Evolutionary conservation across 1,284 basidiomycete species (phyloP).

Genomic region (Rhodotorula sp.): DNA sequence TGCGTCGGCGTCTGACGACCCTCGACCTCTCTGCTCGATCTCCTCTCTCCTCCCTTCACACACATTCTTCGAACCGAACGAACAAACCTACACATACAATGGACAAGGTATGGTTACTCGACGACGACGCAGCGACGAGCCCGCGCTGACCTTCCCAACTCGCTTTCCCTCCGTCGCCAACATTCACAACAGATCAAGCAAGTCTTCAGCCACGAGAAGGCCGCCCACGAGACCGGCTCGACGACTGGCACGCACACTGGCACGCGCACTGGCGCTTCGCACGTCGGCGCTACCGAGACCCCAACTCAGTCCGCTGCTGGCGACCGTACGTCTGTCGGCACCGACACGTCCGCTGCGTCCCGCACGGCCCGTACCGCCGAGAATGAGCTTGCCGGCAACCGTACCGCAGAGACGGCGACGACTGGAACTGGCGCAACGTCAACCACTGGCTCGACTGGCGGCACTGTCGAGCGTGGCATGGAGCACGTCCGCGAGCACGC

Average conservation of each 20-base stretch:
- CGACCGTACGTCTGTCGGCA: conserved; percentile 4
- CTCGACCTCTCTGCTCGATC: too few relatives aligned
- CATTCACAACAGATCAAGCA: conserved; percentile 10
- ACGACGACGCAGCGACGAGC: too few relatives aligned
- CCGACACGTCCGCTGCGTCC: background rate
- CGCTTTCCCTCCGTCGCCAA: background rate
- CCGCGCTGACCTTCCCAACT: background rate
- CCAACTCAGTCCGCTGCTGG: conserved; percentile 1
- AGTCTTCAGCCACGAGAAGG: conserved; percentile 31
- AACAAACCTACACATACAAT: too few relatives aligned
- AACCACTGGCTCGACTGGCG: background rate
- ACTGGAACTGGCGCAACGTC: background rate
- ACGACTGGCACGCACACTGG: background rate
- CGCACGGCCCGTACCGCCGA: background rate
- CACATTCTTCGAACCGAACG: too few relatives aligned
- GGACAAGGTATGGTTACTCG: too few relatives aligned
- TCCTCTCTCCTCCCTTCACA: too few relatives aligned
- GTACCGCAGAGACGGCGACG: background rate
- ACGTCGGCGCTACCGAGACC: background rate
- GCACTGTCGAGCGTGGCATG: background rate
- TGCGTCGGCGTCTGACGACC: too few relatives aligned
- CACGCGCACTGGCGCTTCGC: background rate
- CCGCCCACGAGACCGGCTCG: background rate
- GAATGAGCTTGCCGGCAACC: background rate
- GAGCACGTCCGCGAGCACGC: conserved; percentile 19